Base-by-base conservation (phyloP, 2,329 filamentous ascomycete genomes). In the Aaosphaeria arxii region DNA sequence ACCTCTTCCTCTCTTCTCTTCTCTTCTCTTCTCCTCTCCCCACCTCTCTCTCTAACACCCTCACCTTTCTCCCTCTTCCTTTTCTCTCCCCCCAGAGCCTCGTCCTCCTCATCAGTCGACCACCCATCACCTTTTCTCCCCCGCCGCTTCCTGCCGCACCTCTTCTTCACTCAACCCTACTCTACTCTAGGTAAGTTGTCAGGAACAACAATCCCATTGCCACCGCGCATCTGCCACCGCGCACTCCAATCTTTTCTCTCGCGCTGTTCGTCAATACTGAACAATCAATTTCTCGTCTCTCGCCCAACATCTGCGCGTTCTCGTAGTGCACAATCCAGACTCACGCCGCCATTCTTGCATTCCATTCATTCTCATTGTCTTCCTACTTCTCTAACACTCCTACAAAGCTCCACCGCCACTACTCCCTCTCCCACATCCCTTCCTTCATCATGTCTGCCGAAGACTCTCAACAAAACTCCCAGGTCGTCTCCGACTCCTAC, bases 381-480 rank as follows among this genome's bases (percentile, higher is more conserved):
- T 52, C 42, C 17, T 56, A 60, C 58, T 57, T 61, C 56, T 65
- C 64, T 69, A 40, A 66, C 62, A 43, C 42, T 35, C 5, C 39
- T 35, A 24, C 38, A 38, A 36, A 36, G 44, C 58, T 65, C 61
- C 58, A 52, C 57, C 46, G 54, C 59, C 44, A 39, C 7, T 11
- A 11, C 31, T n/a, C 13, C n/a, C 30, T 29, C 52, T 9, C 7
- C 33, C 51, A 49, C 59, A 52, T 51, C 54, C 65, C 66, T 67
- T 62, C 54, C 55, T 65, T 64, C 61, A 71, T 48, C 61, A 74
- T 74, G 71, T 73, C 71, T 57, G 57, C 68, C 55, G 72, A 73
- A 55, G 71, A 73, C 43, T 50, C 60, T 43, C 63, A 67, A 48
- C 59, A 61, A 52, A 52, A 57, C 48, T 56, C 58, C 50, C 63